Conservation (phyloP, 257 asterid species). For the Primulina tabacum region DNA sequence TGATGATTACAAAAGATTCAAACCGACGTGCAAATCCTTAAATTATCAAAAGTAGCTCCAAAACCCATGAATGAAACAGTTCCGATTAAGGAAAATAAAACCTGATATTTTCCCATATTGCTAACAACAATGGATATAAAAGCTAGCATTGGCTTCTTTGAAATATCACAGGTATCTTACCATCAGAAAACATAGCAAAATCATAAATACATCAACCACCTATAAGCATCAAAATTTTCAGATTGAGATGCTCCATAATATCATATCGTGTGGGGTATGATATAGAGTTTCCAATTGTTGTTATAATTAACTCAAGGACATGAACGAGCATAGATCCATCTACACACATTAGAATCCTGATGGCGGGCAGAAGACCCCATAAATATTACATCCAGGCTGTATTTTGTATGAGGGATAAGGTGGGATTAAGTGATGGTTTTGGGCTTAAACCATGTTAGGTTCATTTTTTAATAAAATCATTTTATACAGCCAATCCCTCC, state of each 20-base stretch:
- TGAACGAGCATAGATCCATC: constrained; percentile 21
- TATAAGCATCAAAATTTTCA: constrained; percentile 1
- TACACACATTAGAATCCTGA: constrained; percentile 19
- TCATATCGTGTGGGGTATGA: constrained; percentile 3
- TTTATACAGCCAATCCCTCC: no score
- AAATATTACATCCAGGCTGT: not conserved
- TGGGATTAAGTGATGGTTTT: no score
- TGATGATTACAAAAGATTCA: constrained; percentile 19
- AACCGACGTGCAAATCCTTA: constrained; percentile 7
- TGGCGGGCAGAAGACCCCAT: not conserved
- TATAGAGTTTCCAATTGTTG: constrained; percentile 3
- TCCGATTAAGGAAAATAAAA: constrained; percentile 7
- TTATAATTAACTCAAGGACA: constrained; percentile 11
- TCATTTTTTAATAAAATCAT: no score
- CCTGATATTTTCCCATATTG: constrained; percentile 11
- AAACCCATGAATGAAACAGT: constrained; percentile 13
- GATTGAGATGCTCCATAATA: constrained; percentile 5
- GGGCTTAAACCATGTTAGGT: no score
- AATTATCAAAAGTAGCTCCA: constrained; percentile 16
- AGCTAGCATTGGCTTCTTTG: constrained; percentile 9
- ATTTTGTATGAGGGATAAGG: no score
- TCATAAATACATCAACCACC: not conserved
- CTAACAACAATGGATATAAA: constrained; percentile 6
- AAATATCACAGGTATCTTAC: constrained; percentile 14
- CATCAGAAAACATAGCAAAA: constrained; percentile 3